These are phyloP conservation scores for Quercus bicolor DNA, from an alignment of 306 rosid species.

Conservation along the genomic window DNA sequence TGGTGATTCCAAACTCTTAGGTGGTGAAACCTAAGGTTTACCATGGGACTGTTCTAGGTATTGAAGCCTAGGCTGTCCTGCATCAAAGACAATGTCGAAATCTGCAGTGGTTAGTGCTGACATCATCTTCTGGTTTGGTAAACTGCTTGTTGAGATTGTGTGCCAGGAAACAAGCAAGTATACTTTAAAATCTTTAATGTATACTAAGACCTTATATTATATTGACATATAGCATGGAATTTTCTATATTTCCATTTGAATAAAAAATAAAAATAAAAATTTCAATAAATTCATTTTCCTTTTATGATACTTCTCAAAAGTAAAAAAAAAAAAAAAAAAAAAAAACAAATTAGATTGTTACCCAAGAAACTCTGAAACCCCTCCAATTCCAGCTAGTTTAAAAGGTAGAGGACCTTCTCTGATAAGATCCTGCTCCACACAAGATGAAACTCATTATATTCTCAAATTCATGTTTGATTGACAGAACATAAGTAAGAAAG, in stretches of 20 bases:
- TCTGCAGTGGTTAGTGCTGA: not conserved
- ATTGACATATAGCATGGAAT: not conserved
- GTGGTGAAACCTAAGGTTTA: no score
- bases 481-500: constrained; percentile 1
- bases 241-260: not conserved
- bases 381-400: constrained; percentile 92
- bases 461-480: constrained; percentile 12
- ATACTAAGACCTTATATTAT: no score
- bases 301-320: constrained; percentile 11
- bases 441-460: constrained; percentile 18
- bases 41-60: no score
- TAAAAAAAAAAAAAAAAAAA: not conserved
- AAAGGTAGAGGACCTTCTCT: constrained; percentile 84
- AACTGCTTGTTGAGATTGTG: not conserved
- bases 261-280: not conserved
- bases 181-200: not conserved
- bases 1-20: no score
- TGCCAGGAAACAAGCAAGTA: not conserved
- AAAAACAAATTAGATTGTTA: constrained; percentile 30
- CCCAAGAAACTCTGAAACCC: constrained; percentile 93
- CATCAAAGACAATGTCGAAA: not conserved
- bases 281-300: constrained; percentile 1
- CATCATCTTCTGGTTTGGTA: constrained; percentile 14
- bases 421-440: constrained; percentile 71
- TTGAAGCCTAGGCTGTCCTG: no score